Evolutionary conservation across 192 early-diverging fungal genomes (phyloP), one percentile per base, ranked within the genome.

Genomic region (Podila epigama): DNA sequence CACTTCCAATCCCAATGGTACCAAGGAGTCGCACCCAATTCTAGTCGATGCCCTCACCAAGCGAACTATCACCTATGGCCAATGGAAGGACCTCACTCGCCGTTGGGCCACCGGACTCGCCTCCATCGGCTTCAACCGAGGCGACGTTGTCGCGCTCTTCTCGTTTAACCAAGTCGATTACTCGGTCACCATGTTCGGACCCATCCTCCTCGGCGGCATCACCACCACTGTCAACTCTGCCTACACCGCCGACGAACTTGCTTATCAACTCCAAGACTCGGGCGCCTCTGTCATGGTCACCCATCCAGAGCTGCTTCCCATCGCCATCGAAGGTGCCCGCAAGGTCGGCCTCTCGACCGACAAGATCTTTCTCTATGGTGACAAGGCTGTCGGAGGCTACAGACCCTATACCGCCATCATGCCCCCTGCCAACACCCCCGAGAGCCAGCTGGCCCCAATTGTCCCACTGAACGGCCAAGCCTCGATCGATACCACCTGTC

Each of bases 211-310:
- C 62, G 94, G 94, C 8, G 91, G 89, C 13, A 79, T 90, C 4
- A 77, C 91, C 28, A 89, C 92, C 4, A 85, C 91, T 15, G 91
- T 88, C 27, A 98, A 96, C 69, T 93, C 95, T 13, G 81, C 81
- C 18, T 96, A 97, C 81, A 94, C 85, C 1, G 79, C 75, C 13
- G 79, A 85, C 39, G 96, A 98, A 66, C 68, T 96, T 16, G 83
- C 87, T 0, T 85, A 88, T 70, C 94, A 96, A 63, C 80, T 98
- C 32, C 56, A 81, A 20, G 86, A 92, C 39, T 86, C 91, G 5
- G 70, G 83, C 8, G 91, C 96, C 22, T 90, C 84, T 18, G 80
- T 85, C 15, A 67, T 97, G 11, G 83, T 98, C 44, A 84, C 84
- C 6, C 61, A 75, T 29, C 67, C 69, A 44, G 59, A 66, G 42